Base-by-base conservation (phyloP, 2,329 filamentous ascomycete species). In the Lachnellula willkommii region DNA sequence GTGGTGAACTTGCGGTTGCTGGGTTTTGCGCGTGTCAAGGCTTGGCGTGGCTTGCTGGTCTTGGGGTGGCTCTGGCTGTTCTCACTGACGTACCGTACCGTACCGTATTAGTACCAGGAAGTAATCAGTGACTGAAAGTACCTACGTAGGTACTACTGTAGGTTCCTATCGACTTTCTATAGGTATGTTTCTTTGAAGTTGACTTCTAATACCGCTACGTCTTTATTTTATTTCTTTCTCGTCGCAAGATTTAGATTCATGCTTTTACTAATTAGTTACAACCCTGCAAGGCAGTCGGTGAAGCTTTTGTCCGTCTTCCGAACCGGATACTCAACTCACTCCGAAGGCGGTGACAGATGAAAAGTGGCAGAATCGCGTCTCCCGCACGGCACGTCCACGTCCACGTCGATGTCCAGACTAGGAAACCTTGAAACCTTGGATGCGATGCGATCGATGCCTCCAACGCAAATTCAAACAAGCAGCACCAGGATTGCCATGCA, bases 361-460 rank as follows among this genome's bases (percentile, higher is more conserved):
- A 17, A 5, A n/a, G 3, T 39, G 47, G 53, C 53, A 55, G 53
- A 54, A 58, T 55, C 50, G 52, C 55, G 52, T 50, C 47, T 47
- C 22, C 45, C 45, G 37, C 22, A 28, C 1, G 28, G 47, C 37
- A 15, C 22, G 22, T 24, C 22, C 22, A 24, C 22, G 22, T 22
- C 22, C 22, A 22, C 22, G 15, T 40, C 15, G 1, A 40, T 36
- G 47, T 37, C 37, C 37, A 35, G 50, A n/a, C 12, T 8, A 4
- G 9, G 28, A 32, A 32, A 4, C 28, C 28, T 32, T 32, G 9
- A 9, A 32, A 9, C 9, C 22, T 4, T 24, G 22, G 22, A 2
- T 24, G 3, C 22, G 22, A 24, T 24, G 22, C 36, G n/a, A 7
- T 39, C 36, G 14, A 40, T 15, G 15, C 42, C 5, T 14, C 4